These are phyloP conservation scores for Persicaria tinctoria DNA, from an alignment of 148 eudicot species.

Conservation along the genomic window DNA sequence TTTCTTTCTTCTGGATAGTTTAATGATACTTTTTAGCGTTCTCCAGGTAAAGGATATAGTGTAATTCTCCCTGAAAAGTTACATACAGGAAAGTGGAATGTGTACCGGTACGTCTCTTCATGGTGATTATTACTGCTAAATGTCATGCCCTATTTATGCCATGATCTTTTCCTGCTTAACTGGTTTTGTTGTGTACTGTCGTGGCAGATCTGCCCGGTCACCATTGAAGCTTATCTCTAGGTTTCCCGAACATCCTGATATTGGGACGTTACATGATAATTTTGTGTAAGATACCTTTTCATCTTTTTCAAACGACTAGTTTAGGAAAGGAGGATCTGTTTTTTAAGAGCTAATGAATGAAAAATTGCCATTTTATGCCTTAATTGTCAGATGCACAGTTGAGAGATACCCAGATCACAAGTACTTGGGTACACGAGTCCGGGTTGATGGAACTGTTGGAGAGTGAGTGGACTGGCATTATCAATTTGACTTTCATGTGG, in stretches of 20 bases:
- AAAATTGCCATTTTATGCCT: neutral
- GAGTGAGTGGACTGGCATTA: constrained; percentile 54
- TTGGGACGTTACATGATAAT: constrained; percentile 80
- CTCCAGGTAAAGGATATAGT: constrained; percentile 67
- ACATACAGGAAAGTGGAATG: constrained; percentile 93
- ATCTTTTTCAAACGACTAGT: neutral
- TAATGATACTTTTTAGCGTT: constrained; percentile 15
- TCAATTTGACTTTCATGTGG: neutral
- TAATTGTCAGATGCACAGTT: constrained; percentile 64
- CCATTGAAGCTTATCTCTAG: constrained; percentile 65
- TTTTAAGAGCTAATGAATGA: neutral
- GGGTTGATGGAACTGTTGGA: constrained; percentile 90
- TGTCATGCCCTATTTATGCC: neutral
- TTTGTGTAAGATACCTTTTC: constrained; percentile 61
- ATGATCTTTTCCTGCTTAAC: neutral
- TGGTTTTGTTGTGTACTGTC: constrained; percentile 13
- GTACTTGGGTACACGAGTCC: constrained; percentile 85
- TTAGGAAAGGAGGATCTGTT: neutral
- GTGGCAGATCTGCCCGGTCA: constrained; percentile 64
- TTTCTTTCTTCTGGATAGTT: neutral
- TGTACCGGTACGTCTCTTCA: constrained; percentile 56
- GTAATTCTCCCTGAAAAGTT: constrained; percentile 91
- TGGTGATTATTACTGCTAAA: constrained; percentile 3
- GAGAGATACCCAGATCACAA: constrained; percentile 75
- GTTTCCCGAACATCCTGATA: constrained; percentile 78